Evolutionary conservation across 345 rosid species (phyloP).

Genomic region (Anacardium occidentale): DNA sequence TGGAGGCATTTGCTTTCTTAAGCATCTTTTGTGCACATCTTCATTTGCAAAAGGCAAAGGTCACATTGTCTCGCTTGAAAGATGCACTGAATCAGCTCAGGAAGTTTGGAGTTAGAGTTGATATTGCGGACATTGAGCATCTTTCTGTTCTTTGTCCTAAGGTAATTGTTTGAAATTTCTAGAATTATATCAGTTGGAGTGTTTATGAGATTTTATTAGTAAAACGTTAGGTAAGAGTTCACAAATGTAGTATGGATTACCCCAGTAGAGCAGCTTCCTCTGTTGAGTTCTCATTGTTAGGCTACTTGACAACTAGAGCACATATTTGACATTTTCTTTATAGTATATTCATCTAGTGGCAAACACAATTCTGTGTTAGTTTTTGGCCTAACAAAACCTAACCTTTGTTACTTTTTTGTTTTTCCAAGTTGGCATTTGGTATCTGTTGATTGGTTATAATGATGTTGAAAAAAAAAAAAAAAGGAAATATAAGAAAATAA

Average conservation of each 20-base stretch:
- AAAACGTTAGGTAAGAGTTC: background rate
- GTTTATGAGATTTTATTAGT: background rate
- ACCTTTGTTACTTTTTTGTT: background rate
- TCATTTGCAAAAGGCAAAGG: conserved; percentile 35
- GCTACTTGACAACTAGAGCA: background rate
- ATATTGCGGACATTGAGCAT: conserved; percentile 58
- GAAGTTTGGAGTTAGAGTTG: conserved; percentile 45
- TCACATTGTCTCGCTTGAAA: conserved; percentile 41
- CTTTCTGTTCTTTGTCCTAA: conserved; percentile 70
- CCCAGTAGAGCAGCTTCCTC: background rate
- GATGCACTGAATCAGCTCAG: conserved; percentile 49
- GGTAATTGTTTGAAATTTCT: conserved; percentile 38
- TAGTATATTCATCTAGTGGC: background rate
- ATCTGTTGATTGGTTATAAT: too few species aligned
- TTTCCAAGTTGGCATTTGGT: background rate
- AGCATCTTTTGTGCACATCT: conserved; percentile 54
- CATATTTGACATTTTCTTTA: background rate
- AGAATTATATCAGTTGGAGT: background rate
- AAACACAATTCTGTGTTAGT: background rate
- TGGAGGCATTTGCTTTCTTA: conserved; percentile 67
- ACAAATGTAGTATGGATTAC: background rate
- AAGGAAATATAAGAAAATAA: background rate
- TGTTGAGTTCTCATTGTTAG: background rate
- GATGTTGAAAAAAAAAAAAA: background rate
- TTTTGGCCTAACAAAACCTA: background rate